Conservation (phyloP, 805 yeast genomes). For the Lipomyces chichibuensis region DNA sequence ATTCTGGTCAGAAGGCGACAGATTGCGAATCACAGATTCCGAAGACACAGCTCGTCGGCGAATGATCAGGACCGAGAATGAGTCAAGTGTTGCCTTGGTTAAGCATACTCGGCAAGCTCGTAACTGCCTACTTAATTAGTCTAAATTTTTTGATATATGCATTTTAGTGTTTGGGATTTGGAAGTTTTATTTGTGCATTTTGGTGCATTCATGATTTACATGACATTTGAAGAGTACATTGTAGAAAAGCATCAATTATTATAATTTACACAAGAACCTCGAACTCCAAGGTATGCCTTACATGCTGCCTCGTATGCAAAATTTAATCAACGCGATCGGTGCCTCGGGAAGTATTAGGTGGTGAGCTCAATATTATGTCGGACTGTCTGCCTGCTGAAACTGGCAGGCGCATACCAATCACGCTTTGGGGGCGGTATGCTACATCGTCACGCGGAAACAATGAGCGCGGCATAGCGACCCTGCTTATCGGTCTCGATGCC, state of each 20-base stretch:
- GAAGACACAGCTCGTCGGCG: not conserved
- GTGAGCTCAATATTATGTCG: not conserved
- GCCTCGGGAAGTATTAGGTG: not conserved
- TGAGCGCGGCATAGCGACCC: not conserved
- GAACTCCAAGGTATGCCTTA: not conserved
- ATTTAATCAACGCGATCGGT: not conserved
- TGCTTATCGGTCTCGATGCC: not conserved
- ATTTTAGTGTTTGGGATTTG: not conserved
- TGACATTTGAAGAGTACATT: not conserved
- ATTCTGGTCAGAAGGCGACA: not conserved
- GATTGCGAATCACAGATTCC: not conserved
- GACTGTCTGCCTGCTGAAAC: not conserved
- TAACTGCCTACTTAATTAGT: not conserved
- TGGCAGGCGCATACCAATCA: not conserved
- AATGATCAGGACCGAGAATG: not conserved
- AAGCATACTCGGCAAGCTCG: not conserved
- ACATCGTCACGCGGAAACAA: not conserved
- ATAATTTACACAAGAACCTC: not conserved
- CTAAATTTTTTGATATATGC: not conserved
- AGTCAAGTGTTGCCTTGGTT: not conserved
- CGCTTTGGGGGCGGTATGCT: not conserved
- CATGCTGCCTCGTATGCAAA: not conserved
- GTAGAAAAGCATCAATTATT: not conserved
- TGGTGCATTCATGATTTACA: not conserved
- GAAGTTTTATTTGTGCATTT: no score